Base-by-base conservation (phyloP, 2,329 filamentous ascomycete species). In the Hypocreales sp. region DNA sequence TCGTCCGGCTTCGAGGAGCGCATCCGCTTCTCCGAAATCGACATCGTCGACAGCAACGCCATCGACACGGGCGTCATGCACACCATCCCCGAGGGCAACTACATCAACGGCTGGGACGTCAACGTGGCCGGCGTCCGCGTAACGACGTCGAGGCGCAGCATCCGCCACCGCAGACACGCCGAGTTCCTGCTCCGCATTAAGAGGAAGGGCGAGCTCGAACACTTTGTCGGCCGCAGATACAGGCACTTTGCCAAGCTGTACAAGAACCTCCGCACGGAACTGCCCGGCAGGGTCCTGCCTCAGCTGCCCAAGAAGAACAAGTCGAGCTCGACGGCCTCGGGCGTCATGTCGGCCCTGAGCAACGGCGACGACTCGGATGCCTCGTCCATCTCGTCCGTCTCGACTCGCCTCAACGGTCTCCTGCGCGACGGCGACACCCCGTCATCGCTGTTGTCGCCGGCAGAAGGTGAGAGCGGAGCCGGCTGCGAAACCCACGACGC, bases 1-100 rank as follows among this genome's bases (percentile, higher is more conserved):
- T 84, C 90, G 4, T 94, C 86, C 5, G 90, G 90, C 3, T 98
- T 95, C 48, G 90, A 98, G 54, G 90, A 98, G 60, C 73, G 90
- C 31, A 94, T 98, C 46, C 73, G 84, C 27, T 98, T 98, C 49
- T 83, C 84, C 2, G 90, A 98, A 55, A 79, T 98, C 56, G 90
- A 98, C 47, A 84, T 95, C 15, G 83, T 98, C 16, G 90, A 98
- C 46, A 72, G 83, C 36, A 80, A 83, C 29, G 86, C 90, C 23
- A 92, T 93, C 45, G 86, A 94, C 33, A 79, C 83, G 14, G 87
- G 90, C 0, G 63, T 98, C 28, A 65, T 92, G 32, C 72, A 84
- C 32, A 92, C 86, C 23, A 62, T 87, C 35, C 90, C 90, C 0
- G 82, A 94, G 49, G 90, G 90, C 5, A 79, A 94, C 50, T 79